Percentiles rank a stretch among this genome's conserved stretches.
phyloP scores from a whole-genome alignment of 2,329 filamentous ascomycete species.

The Scedosporium boydii region DNA sequence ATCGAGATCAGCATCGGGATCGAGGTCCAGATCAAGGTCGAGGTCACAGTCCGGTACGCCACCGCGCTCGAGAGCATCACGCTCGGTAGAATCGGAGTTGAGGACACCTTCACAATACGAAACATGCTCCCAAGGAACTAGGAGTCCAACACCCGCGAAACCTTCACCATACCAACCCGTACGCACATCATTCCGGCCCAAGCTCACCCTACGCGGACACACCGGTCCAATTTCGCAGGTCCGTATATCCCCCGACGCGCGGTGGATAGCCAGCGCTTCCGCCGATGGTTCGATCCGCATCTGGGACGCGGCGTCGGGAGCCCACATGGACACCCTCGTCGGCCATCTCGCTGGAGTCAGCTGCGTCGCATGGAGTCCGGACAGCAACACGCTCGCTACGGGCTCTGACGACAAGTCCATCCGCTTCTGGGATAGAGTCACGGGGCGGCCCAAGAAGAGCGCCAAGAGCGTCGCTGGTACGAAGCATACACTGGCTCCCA shows the following conservation, averaged over 20 bases:
- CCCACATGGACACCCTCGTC: conserved; percentile 77
- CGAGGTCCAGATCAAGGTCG: conserved; percentile 15
- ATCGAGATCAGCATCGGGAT: conserved; percentile 13
- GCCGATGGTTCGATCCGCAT: conserved; percentile 87
- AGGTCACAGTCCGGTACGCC: conserved; percentile 15
- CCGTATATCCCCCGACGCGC: conserved; percentile 82
- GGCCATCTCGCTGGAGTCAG: conserved; percentile 90
- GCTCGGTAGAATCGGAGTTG: conserved; percentile 23
- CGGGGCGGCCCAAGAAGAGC: conserved; percentile 43
- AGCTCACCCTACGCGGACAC: conserved; percentile 68
- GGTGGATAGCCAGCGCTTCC: conserved; percentile 81
- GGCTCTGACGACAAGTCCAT: conserved; percentile 96
- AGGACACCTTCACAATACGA: conserved; percentile 22
- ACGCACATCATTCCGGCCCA: conserved; percentile 57
- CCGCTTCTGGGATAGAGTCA: conserved; percentile 74
- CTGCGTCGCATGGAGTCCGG: conserved; percentile 87
- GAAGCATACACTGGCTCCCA: conserved; percentile 18
- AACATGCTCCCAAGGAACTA: conserved; percentile 17
- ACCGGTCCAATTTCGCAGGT: conserved; percentile 71
- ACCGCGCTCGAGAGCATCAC: conserved; percentile 21
- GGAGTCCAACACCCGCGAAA: conserved; percentile 23
- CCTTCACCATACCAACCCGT: conserved; percentile 36
- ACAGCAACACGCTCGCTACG: conserved; percentile 77
- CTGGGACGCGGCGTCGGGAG: conserved; percentile 73
- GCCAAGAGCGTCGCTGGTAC: conserved; percentile 22